Conservation (phyloP, 2,329 filamentous ascomycete genomes). For the Claviceps quebecensis region DNA sequence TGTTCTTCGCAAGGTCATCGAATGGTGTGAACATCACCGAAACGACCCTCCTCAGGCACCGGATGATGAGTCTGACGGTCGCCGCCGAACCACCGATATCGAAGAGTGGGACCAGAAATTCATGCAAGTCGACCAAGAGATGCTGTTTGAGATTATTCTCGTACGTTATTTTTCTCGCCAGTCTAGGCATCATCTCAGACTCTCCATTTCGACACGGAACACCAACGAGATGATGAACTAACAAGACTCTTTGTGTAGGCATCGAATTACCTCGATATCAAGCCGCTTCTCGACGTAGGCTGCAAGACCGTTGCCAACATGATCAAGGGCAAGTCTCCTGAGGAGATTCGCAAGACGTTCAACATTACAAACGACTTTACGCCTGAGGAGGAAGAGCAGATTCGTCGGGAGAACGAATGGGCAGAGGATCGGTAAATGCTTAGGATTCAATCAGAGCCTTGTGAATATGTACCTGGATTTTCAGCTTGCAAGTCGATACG, state of each 20-base stretch:
- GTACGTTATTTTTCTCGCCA: constrained; percentile 36
- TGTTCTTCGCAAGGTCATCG: constrained; percentile 88
- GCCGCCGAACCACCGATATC: constrained; percentile 98
- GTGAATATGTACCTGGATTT: background rate
- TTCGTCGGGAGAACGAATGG: constrained; percentile 82
- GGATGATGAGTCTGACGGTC: constrained; percentile 84
- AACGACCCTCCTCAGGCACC: constrained; percentile 67
- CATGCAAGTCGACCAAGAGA: constrained; percentile 99
- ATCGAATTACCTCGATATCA: constrained; percentile 98
- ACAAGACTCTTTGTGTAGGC: constrained; percentile 39
- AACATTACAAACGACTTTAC: constrained; percentile 99
- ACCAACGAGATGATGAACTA: background rate
- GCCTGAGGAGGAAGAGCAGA: constrained; percentile 97
- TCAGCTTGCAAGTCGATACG: background rate
- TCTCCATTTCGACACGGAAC: background rate
- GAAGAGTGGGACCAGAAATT: constrained; percentile 99
- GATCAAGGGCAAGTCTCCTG: constrained; percentile 99
- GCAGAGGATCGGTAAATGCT: constrained; percentile 58
- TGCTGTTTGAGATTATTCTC: constrained; percentile 98
- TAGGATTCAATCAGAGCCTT: background rate
- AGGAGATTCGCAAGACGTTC: constrained; percentile 98
- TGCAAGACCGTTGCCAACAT: constrained; percentile 98
- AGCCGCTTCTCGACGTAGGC: constrained; percentile 89
- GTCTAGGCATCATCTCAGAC: background rate
- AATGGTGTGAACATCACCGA: constrained; percentile 95